Base-by-base conservation (phyloP, 352 stramenopile species). In the Pythium brachiatum region DNA sequence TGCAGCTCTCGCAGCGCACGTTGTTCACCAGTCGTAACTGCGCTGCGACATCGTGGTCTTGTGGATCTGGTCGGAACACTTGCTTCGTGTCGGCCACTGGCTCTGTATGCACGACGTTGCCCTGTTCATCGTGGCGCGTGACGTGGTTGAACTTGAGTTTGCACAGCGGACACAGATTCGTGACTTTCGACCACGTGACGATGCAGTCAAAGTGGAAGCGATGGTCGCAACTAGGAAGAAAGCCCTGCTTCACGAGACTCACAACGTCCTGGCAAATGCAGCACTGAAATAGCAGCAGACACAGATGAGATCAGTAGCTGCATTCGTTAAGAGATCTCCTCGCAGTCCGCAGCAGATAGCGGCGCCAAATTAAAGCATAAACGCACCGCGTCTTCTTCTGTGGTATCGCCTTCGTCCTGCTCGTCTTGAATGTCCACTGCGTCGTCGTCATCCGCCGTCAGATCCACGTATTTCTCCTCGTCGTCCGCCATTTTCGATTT, bases 191-290 rank as follows among this genome's bases (percentile, higher is more conserved):
- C 86, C 86, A 95, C 27, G 82, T 70, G 25, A 91, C 53, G 55
- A 95, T 93, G 64, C 86, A 95, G 43, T 93, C 73, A 38, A 84
- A 93, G 69, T 95, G 86, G 73, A 95, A 95, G n/a, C 74, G 76
- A 58, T 95, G 86, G 34, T 87, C 81, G 61, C 86, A 95, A 5
- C 32, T 69, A 0, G 79, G 60, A 3, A 95, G 62, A 39, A 80
- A 77, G 2, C 82, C 86, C 53, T 89, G 83, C 29, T 64, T 70
- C 6, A 78, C 27, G 53, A 75, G 55, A 32, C 76, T 64, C 46
- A 95, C 82, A 12, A 78, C 36, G 50, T 95, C 86, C 39, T 91
- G 81, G 57, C 86, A 95, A 57, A 95, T 93, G 31, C 79, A 93
- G 61, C 86, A 95, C 83, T 92, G 32, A 0, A 23, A 53, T 8